Evolutionary conservation across 352 stramenopile genomes (phyloP).

Genomic region (Thalassiosira ordinaria): DNA sequence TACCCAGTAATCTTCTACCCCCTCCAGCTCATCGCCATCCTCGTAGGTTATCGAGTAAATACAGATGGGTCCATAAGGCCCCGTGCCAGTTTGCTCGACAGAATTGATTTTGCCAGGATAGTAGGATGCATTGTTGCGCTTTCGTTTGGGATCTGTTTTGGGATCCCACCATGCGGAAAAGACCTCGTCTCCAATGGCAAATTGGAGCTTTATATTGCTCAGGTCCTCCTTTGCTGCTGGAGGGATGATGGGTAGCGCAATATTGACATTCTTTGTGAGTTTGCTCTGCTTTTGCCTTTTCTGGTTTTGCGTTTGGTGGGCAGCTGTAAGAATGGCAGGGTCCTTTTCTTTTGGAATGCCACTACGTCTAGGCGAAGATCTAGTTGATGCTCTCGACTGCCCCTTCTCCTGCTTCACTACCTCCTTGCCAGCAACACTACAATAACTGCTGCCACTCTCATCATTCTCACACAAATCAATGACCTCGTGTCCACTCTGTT

Average conservation of each 20-base stretch:
- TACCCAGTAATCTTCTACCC: slow-evolving; percentile 32
- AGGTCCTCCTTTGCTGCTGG: background rate
- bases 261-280: no score
- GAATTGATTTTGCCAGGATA: slow-evolving; percentile 28
- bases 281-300: no score
- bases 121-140: slow-evolving; percentile 7
- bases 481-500: background rate
- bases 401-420: no score
- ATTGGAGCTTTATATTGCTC: slow-evolving; percentile 13
- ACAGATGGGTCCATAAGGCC: slow-evolving; percentile 8
- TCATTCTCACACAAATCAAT: slow-evolving; percentile 11
- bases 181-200: background rate
- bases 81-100: background rate
- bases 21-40: slow-evolving; percentile 30
- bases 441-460: background rate
- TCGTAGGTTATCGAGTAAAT: slow-evolving; percentile 24
- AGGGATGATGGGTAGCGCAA: no score
- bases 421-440: no score
- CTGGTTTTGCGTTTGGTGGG: no score
- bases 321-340: no score
- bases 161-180: slow-evolving; percentile 22
- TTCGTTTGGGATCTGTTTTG: background rate
- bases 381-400: no score
- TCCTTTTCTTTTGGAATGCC: no score
- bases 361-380: no score